Evolutionary conservation across 2,329 filamentous ascomycete species (phyloP), one percentile per base, ranked within the genome.

Genomic region (Aureobasidium mangrovei): DNA sequence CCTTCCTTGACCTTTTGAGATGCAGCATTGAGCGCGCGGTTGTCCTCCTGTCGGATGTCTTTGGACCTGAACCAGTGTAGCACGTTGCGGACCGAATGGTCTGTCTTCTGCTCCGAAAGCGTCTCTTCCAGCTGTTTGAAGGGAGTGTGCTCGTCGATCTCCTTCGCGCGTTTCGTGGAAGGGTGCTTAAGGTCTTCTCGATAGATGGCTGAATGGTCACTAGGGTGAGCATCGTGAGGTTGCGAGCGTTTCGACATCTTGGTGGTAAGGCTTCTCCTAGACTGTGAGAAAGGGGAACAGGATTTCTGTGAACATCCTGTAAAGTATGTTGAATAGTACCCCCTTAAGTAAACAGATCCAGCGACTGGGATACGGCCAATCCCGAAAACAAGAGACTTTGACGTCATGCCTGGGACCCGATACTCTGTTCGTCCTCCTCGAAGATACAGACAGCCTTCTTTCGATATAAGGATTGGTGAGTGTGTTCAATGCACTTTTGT

Each of bases 61-160:
- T 77, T 77, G 55, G 70, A 72, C n/a, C 74, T 70, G 58, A 77
- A 77, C 76, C 75, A 77, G 57, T 77, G 74, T 4, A 72, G 64
- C 0, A 77, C 70, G 56, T 69, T 73, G n/a, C 63, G 65, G 4
- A 69, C 67, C 5, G 70, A 63, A 24, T 67, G 64, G 8, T 68
- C 63, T 35, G 66, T 66, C 18, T 69, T 62, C 55, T 73, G 74
- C 5, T 67, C 62, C 26, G 69, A 64, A 3, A 77, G 62, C 1
- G 68, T 62, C 40, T 68, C 62, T n/a, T 64, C 59, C 12, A 78
- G 65, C 35, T 72, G 62, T 10, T 70, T 64, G 55, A 72, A 75
- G 0, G 75, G 75, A 1, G 70, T 63, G 28, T 76, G 62, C 5
- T 67, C 63, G 51, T 77, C 75, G 47, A 77, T 68, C 57, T 77